phyloP scores from a whole-genome alignment of 345 rosid genomes.

The Leavenworthia alabamica region DNA sequence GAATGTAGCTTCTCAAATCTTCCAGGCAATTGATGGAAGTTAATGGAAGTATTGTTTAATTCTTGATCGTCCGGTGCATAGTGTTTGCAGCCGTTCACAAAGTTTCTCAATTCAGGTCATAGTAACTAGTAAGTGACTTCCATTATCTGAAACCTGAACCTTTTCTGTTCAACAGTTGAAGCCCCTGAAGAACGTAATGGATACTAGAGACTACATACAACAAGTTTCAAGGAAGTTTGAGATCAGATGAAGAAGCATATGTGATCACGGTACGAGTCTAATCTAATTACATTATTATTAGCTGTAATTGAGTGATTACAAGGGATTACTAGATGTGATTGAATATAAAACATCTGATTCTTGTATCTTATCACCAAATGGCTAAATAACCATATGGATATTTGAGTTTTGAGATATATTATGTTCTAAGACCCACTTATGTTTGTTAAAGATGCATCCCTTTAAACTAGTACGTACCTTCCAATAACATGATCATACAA shows the following conservation, averaged over 20 bases:
- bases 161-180: background rate
- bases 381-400: no score
- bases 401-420: no score
- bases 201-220: no score
- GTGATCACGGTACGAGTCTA: no score
- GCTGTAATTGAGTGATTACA: no score
- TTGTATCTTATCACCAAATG: background rate
- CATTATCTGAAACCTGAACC: background rate
- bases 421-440: background rate
- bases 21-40: slow-evolving; percentile 40
- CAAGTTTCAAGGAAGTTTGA: no score
- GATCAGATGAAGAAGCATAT: no score
- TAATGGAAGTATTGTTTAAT: slow-evolving; percentile 16
- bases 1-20: slow-evolving; percentile 39
- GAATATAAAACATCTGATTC: background rate
- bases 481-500: background rate
- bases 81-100: background rate
- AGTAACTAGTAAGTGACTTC: background rate
- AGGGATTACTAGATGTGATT: background rate
- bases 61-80: background rate
- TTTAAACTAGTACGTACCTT: background rate
- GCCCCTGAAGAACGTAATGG: background rate
- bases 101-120: background rate
- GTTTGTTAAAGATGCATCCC: background rate
- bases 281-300: no score